Base-by-base conservation (phyloP, 108 stramenopile species). In the Skeletonema tropicum region DNA sequence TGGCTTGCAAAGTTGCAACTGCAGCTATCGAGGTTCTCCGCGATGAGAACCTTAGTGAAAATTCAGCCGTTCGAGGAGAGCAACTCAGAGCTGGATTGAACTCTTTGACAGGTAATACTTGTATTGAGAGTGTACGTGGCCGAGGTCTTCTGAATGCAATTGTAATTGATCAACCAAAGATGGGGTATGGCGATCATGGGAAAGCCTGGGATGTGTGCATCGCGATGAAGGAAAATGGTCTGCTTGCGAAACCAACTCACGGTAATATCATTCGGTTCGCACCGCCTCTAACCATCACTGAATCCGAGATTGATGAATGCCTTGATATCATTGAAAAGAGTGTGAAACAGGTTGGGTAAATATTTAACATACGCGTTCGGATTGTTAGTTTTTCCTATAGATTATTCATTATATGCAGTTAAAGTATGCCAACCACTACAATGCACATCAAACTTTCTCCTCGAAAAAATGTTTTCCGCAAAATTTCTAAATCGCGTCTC, bases 221-320 rank as follows among this genome's bases (percentile, higher is more conserved):
- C 14, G 73, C 83, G 30, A 91, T 99, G 92, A 93, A 84, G 87
- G 88, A 97, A 26, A 74, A 92, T 73, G 98, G 99, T 2, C 74
- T 99, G 33, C 76, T 99, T 68, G 99, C 99, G 45, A 99, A 99
- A 81, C 99, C 98, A 6, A 99, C 99, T 21, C 99, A 99, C 65
- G 97, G 97, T 32, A 96, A 99, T 73, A 98, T 99, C 66, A 98
- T 99, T 74, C 94, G 99, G 11, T 97, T 99, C 68, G 98, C 99
- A 10, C 99, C 99, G 8, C 98, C 98, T 13, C 80, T 98, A 41
- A 90, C 90, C 13, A 97, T 98, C 69, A 90, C 90, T n/a, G 93
- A 96, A 65, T 70, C 73, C n/a, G 89, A 96, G 85, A 78, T 97
- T 60, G 90, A 94, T 70, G 68, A 90, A 71, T 96, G 92, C 78